Conservation (phyloP, 2,329 filamentous ascomycete species). For the Botrytis cinerea region DNA sequence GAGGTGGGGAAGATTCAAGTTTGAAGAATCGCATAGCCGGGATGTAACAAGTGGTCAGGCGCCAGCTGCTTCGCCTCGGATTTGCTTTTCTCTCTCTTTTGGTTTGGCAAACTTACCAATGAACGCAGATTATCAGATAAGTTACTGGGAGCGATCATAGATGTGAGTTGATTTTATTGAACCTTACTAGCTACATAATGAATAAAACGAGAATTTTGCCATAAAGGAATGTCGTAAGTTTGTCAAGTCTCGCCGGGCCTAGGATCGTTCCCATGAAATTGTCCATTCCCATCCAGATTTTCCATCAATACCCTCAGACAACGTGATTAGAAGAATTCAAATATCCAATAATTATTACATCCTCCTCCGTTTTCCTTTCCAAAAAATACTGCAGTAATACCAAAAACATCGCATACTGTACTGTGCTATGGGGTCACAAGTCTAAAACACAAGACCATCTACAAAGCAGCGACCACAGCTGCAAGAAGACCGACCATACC, state of each 20-base stretch:
- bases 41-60: neutral
- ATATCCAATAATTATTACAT: neutral
- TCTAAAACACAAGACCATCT: neutral
- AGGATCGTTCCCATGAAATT: neutral
- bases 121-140: neutral
- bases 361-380: neutral
- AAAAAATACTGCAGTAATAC: neutral
- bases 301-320: neutral
- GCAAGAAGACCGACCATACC: conserved; percentile 10
- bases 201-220: neutral
- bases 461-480: conserved; percentile 6
- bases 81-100: neutral
- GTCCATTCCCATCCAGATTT: neutral
- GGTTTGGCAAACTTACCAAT: neutral
- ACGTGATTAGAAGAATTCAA: neutral
- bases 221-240: conserved; percentile 8
- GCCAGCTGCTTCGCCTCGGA: neutral
- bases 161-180: conserved; percentile 1
- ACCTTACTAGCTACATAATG: neutral
- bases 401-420: neutral
- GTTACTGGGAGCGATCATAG: neutral
- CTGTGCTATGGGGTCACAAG: neutral
- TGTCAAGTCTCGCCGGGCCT: neutral
- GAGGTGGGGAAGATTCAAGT: neutral
- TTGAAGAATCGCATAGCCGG: neutral